Evolutionary conservation across 2,329 filamentous ascomycete species (phyloP).

Genomic region (Helotiales sp.): DNA sequence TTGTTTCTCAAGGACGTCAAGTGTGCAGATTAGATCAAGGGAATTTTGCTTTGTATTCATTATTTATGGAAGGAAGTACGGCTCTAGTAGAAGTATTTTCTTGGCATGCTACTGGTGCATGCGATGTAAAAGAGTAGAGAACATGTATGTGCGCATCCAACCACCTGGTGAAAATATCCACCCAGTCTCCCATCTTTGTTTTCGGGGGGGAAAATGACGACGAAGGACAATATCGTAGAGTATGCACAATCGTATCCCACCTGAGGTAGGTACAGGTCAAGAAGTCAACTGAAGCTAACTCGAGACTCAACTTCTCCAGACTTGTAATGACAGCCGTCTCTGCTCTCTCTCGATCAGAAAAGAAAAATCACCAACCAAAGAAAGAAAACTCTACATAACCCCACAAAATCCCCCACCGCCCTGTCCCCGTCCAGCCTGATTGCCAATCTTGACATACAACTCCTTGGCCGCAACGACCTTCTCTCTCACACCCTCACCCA

Average conservation of each 20-base stretch:
- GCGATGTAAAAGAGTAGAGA: background rate
- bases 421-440: slow-evolving; percentile 17
- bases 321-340: background rate
- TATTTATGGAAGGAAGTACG: background rate
- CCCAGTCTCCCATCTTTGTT: background rate
- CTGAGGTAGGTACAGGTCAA: background rate
- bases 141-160: background rate
- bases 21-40: no score
- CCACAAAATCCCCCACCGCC: slow-evolving; percentile 24
- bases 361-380: background rate
- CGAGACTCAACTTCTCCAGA: background rate
- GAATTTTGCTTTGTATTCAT: background rate
- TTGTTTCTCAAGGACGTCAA: no score
- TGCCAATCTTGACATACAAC: slow-evolving; percentile 9
- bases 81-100: background rate
- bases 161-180: background rate
- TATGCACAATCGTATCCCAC: background rate
- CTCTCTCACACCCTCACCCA: background rate
- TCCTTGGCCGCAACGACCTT: slow-evolving; percentile 1
- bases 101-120: background rate
- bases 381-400: slow-evolving; percentile 23
- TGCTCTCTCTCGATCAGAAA: background rate
- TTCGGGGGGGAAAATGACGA: background rate
- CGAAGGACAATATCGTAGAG: background rate
- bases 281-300: background rate